These are phyloP conservation scores for Didymella exigua DNA, from an alignment of 2,329 filamentous ascomycete genomes.

Conservation along the genomic window DNA sequence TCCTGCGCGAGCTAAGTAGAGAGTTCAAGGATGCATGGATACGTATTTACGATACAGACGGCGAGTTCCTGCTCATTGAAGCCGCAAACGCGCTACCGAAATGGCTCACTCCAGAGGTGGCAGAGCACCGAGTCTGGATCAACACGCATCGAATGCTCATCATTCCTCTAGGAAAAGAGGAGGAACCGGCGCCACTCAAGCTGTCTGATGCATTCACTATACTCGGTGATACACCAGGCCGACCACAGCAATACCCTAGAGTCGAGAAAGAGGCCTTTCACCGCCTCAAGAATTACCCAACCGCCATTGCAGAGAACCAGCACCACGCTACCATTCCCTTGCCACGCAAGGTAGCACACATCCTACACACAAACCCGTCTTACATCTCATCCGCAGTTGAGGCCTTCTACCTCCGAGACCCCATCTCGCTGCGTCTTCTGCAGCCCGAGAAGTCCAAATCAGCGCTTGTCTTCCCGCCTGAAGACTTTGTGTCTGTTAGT, in stretches of 20 bases:
- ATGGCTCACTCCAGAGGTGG: conserved; percentile 91
- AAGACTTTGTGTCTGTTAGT: conserved; percentile 79
- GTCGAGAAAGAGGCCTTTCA: conserved; percentile 92
- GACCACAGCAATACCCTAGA: conserved; percentile 71
- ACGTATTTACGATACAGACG: conserved; percentile 83
- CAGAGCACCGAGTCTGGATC: conserved; percentile 88
- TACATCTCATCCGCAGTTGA: conserved; percentile 85
- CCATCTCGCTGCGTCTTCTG: conserved; percentile 73
- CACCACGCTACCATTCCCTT: conserved; percentile 76
- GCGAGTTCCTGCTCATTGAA: conserved; percentile 93
- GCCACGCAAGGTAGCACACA: conserved; percentile 79
- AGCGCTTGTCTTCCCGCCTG: conserved; percentile 70
- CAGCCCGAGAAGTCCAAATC: conserved; percentile 56
- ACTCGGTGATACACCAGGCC: conserved; percentile 61
- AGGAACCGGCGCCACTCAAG: conserved; percentile 51
- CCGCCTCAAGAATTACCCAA: conserved; percentile 81
- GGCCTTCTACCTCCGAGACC: conserved; percentile 89
- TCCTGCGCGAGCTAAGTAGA: conserved; percentile 80
- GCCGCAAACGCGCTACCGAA: conserved; percentile 84
- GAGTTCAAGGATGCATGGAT: conserved; percentile 78
- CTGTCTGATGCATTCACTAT: conserved; percentile 63
- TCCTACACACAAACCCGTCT: conserved; percentile 76
- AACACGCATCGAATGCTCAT: conserved; percentile 76
- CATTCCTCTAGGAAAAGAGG: conserved; percentile 61
- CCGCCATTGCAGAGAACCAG: conserved; percentile 73